These are phyloP conservation scores for Cyclocybe aegerita DNA, from an alignment of 768 basidiomycete genomes.

Conservation along the genomic window DNA sequence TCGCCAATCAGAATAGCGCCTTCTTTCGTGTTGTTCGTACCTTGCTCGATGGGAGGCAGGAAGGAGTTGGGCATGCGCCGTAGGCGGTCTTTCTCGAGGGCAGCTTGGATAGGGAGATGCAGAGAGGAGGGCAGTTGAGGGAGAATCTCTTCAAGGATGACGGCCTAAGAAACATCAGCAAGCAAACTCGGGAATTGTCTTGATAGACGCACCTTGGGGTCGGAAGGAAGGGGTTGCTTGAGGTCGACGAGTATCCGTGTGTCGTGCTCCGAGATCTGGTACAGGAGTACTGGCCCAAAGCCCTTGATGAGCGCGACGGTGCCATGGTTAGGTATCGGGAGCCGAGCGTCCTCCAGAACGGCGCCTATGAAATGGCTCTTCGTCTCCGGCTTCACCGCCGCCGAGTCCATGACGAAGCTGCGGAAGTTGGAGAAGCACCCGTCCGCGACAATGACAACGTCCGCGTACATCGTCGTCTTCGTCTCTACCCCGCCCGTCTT, in stretches of 20 bases:
- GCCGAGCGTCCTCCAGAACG: constrained; percentile 70
- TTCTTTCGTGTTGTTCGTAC: constrained; percentile 46
- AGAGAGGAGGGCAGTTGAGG: constrained; percentile 80
- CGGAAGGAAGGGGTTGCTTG: constrained; percentile 77
- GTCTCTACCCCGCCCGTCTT: constrained; percentile 25
- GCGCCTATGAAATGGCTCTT: constrained; percentile 85
- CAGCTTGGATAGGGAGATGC: constrained; percentile 60
- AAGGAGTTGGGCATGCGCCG: constrained; percentile 96
- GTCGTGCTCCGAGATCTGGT: constrained; percentile 87
- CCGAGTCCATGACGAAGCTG: constrained; percentile 54
- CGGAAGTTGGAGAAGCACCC: constrained; percentile 96
- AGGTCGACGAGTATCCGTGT: constrained; percentile 95
- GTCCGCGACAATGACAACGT: constrained; percentile 87
- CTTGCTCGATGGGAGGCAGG: constrained; percentile 78
- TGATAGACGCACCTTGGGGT: constrained; percentile 61
- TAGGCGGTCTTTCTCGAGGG: constrained; percentile 78
- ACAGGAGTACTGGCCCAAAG: constrained; percentile 86
- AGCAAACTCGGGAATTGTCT: background rate
- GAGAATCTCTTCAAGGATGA: constrained; percentile 71
- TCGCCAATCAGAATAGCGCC: constrained; percentile 89
- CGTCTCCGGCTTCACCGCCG: constrained; percentile 49
- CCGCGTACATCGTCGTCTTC: constrained; percentile 60
- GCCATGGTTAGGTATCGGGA: constrained; percentile 78
- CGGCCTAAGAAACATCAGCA: constrained; percentile 38
- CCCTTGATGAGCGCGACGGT: constrained; percentile 82